Base-by-base conservation (phyloP, 1,284 basidiomycete genomes). In the Tremellales sp. region DNA sequence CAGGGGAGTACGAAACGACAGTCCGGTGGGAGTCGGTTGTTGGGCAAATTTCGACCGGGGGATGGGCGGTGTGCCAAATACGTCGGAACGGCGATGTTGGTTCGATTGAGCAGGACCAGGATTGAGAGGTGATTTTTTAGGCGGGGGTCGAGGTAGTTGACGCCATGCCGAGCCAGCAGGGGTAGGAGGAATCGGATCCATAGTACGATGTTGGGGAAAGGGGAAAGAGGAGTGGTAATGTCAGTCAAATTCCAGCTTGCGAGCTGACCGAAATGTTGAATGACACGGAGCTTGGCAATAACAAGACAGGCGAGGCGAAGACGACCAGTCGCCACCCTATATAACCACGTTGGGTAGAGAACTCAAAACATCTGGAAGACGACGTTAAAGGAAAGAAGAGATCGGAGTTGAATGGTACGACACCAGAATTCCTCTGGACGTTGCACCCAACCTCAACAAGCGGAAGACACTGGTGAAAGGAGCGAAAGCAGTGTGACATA, bases 1-100 rank as follows among this genome's bases (percentile, higher is more conserved):
- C 2, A 60, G 50, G 2, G 63, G 63, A 6, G 63, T 56, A 14
- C 61, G 63, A 52, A 54, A 51, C 5, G 54, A 47, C 40, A 52
- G 55, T 3, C 53, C 55, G 14, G 52, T 35, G 5, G 55, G 47
- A 21, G 58, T 54, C n/a, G n/a, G n/a, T n/a, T n/a, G 25, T 43
- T 37, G 10, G 48, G 55, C n/a, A 51, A 48, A 6, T 56, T 56
- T 24, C 47, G 59, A 13, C 27, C 26, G 29, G 40, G 45, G 14
- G 45, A 44, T 18, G 47, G 50, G 25, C 27, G 31, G 25, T 42
- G 28, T 6, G 26, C 28, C 10, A 54, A 25, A 21, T 28, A 9
- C 13, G 36, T 3, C n/a, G 22, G 16, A 39, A 37, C 16, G 44
- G 8, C 27, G 18, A 26, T 36, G 31, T 13, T 22, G 28, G 36